Percentiles rank a stretch among this genome's conserved stretches.
These are phyloP conservation scores for Catharanthus roseus DNA, from an alignment of 257 asterid genomes.

Conservation along the genomic window DNA sequence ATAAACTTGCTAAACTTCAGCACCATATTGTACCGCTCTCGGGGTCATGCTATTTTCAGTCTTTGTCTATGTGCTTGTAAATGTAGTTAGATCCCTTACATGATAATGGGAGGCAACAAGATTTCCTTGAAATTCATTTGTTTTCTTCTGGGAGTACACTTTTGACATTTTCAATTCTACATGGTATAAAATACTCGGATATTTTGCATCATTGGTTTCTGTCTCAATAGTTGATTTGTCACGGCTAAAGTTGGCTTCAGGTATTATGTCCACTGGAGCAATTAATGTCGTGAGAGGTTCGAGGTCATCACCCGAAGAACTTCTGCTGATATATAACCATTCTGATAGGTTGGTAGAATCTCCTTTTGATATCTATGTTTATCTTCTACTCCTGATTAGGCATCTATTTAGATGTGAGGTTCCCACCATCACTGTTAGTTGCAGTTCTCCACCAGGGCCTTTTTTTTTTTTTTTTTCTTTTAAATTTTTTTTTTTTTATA, in stretches of 20 bases:
- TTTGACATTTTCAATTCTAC: background rate
- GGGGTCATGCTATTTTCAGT: background rate
- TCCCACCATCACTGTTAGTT: background rate
- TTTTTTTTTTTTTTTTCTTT: no score
- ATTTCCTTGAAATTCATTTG: background rate
- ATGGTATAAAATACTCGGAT: background rate
- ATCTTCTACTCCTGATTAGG: background rate
- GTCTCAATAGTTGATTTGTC: background rate
- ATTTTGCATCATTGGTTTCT: conserved; percentile 5
- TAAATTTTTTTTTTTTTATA: background rate
- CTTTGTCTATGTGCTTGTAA: background rate
- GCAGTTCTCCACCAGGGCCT: background rate
- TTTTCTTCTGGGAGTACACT: background rate
- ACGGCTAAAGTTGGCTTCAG: conserved; percentile 34
- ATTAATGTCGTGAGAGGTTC: conserved; percentile 91
- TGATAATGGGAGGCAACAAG: background rate
- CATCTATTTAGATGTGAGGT: background rate
- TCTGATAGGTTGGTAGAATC: conserved; percentile 62
- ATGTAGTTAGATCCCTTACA: background rate
- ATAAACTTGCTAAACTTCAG: background rate
- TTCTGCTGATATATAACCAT: conserved; percentile 77
- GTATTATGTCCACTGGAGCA: conserved; percentile 94
- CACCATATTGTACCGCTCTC: background rate
- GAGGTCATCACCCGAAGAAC: conserved; percentile 83
- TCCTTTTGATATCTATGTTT: conserved; percentile 8